These are phyloP conservation scores for Geotrichum cucujoidarum DNA, from an alignment of 1,139 yeast genomes.

Conservation along the genomic window DNA sequence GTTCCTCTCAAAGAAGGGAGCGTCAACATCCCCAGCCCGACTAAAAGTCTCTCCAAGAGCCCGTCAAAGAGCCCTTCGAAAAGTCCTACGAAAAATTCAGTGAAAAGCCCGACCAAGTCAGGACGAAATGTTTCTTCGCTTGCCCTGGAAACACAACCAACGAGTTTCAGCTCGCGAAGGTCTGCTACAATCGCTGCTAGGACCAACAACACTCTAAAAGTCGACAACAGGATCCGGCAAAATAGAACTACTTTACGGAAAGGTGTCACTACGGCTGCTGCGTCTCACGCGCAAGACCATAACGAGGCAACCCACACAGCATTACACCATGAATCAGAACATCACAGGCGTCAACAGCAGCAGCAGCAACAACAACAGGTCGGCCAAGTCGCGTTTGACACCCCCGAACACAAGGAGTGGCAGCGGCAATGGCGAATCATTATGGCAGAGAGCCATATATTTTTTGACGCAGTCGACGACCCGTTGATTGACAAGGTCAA, in stretches of 20 bases:
- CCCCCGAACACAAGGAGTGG: conserved; percentile 46
- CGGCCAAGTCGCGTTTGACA: conserved; percentile 21
- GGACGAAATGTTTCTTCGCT: conserved; percentile 6
- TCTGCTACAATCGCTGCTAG: neutral
- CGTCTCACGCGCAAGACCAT: no score
- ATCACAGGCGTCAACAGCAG: conserved; percentile 3
- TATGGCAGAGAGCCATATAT: conserved; percentile 68
- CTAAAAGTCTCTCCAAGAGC: conserved; percentile 5
- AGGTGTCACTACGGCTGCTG: conserved; percentile 1
- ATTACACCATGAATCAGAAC: no score
- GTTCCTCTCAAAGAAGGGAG: conserved; percentile 15
- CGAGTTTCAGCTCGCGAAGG: conserved; percentile 8
- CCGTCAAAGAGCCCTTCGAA: conserved; percentile 1
- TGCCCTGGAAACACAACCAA: conserved; percentile 16
- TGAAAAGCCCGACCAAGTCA: neutral
- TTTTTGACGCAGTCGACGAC: conserved; percentile 69
- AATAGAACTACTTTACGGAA: conserved; percentile 3
- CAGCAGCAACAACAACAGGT: conserved; percentile 5
- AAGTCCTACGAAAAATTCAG: neutral
- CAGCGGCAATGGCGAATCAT: conserved; percentile 75
- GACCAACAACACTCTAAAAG: neutral
- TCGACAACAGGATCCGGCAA: neutral
- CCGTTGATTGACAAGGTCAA: conserved; percentile 47
- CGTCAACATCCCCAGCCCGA: conserved; percentile 10
- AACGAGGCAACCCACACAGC: no score